Evolutionary conservation across 2,329 filamentous ascomycete species (phyloP).

Genomic region (Tolypocladium tropicale): DNA sequence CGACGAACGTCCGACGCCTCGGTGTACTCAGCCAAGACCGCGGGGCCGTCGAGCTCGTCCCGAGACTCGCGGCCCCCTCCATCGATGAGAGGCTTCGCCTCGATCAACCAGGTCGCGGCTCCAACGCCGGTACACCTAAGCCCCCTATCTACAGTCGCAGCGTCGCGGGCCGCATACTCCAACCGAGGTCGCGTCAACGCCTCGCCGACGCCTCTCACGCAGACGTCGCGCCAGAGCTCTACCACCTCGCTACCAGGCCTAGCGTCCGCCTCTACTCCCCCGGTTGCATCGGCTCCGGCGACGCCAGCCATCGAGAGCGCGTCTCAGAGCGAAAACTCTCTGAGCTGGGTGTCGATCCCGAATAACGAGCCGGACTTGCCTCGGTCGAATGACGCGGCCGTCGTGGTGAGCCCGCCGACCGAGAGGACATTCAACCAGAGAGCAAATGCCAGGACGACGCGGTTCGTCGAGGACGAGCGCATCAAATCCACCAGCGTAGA

Average conservation of each 20-base stretch:
- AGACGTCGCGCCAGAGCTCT: conserved; percentile 11
- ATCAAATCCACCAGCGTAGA: conserved; percentile 16
- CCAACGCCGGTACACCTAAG: background rate
- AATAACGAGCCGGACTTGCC: background rate
- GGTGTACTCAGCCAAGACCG: conserved; percentile 6
- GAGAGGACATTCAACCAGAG: conserved; percentile 9
- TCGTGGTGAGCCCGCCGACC: background rate
- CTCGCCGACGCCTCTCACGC: conserved; percentile 1
- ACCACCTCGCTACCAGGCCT: conserved; percentile 11
- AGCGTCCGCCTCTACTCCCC: conserved; percentile 5
- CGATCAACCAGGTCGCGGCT: conserved; percentile 8
- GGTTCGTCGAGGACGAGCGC: conserved; percentile 19
- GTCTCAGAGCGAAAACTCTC: conserved; percentile 3
- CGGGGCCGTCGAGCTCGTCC: conserved; percentile 3
- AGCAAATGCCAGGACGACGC: conserved; percentile 9
- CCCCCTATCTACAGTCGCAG: background rate
- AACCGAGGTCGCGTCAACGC: background rate
- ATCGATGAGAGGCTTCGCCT: conserved; percentile 18
- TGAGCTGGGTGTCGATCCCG: conserved; percentile 4
- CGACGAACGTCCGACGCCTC: conserved; percentile 20
- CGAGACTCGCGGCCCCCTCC: conserved; percentile 18
- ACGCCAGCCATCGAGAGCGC: conserved; percentile 5
- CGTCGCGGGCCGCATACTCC: background rate
- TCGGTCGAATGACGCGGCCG: background rate
- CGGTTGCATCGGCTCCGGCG: conserved; percentile 4